Conservation (phyloP, 495 filamentous ascomycete species). For the Pseudoneurospora amorphoporcata region DNA sequence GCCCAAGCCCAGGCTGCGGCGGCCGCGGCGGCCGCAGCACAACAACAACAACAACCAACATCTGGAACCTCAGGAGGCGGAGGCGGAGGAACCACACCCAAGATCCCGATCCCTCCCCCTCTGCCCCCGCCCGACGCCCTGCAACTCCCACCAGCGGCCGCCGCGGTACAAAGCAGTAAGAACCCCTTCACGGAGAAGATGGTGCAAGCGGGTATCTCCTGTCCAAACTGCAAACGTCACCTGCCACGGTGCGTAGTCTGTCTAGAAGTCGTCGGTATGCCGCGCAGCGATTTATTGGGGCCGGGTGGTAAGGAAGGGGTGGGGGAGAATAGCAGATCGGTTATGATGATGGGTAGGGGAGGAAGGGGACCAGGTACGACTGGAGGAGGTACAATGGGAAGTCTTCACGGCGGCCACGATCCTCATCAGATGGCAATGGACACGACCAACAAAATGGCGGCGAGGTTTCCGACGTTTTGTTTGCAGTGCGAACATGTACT, state of each 20-base stretch:
- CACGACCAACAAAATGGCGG: conserved; percentile 35
- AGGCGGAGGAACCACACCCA: conserved; percentile 1
- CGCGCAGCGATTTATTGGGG: conserved; percentile 32
- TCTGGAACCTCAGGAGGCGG: neutral
- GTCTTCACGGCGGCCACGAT: conserved; percentile 22
- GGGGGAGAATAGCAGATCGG: neutral
- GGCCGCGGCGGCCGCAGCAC: neutral
- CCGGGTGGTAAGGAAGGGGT: neutral
- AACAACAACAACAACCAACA: neutral
- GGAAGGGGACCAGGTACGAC: neutral
- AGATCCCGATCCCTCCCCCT: conserved; percentile 4
- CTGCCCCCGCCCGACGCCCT: conserved; percentile 4
- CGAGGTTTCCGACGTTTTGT: conserved; percentile 65
- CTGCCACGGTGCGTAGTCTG: conserved; percentile 87
- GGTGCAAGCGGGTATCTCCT: conserved; percentile 49
- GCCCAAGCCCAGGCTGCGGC: neutral
- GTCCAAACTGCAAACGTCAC: conserved; percentile 76
- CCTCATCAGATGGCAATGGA: conserved; percentile 45
- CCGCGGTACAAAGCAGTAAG: neutral
- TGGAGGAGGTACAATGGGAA: conserved; percentile 48
- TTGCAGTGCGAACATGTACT: conserved; percentile 81
- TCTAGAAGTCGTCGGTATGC: conserved; percentile 71
- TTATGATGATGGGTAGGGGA: neutral
- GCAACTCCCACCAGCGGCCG: conserved; percentile 2
- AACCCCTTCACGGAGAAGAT: conserved; percentile 37